phyloP scores from a whole-genome alignment of 2,329 filamentous ascomycete genomes.

The Rosellinia necatrix region DNA sequence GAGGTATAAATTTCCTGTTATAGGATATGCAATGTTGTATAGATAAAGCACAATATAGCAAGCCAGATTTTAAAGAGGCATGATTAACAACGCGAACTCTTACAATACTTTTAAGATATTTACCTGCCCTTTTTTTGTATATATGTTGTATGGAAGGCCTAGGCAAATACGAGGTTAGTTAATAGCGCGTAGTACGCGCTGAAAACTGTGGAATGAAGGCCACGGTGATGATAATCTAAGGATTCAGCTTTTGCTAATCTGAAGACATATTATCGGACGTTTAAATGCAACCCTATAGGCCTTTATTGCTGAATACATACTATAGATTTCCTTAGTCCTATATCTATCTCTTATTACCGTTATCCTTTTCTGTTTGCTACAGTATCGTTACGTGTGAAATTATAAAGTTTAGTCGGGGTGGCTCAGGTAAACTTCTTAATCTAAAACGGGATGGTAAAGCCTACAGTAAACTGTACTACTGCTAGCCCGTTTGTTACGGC shows the following conservation, averaged over 20 bases:
- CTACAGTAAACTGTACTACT: too few relatives aligned
- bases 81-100: not conserved
- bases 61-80: not conserved
- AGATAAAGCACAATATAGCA: not conserved
- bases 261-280: not conserved
- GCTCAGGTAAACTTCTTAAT: too few relatives aligned
- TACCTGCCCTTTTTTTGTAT: not conserved
- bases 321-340: not conserved
- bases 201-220: not conserved
- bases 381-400: not conserved
- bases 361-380: not conserved
- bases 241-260: not conserved
- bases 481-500: too few relatives aligned
- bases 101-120: not conserved
- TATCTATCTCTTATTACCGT: not conserved
- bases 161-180: not conserved
- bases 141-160: not conserved
- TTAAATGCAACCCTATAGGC: not conserved
- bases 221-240: not conserved
- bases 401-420: not conserved
- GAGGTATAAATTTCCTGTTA: not conserved
- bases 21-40: not conserved
- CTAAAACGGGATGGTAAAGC: too few relatives aligned
- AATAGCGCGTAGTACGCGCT: not conserved
- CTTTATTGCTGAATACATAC: not conserved